Conservation (phyloP, 2,329 filamentous ascomycete species). For the Magnaporthales sp. region DNA sequence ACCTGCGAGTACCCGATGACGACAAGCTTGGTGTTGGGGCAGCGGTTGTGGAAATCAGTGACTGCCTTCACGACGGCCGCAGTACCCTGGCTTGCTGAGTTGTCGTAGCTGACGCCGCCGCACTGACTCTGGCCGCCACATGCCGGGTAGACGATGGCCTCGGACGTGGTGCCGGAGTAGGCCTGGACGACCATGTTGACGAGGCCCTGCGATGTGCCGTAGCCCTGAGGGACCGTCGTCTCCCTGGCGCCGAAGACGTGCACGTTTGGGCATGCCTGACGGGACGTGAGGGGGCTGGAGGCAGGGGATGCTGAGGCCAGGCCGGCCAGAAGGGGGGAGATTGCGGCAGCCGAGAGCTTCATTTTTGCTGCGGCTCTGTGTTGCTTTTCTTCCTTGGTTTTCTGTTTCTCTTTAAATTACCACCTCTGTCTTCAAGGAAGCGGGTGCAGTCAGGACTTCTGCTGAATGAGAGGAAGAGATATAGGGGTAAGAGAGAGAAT, state of each 20-base stretch:
- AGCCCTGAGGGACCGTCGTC: slow-evolving; percentile 41
- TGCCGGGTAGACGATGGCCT: slow-evolving; percentile 51
- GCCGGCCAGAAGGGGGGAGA: slow-evolving; percentile 25
- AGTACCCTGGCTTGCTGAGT: slow-evolving; percentile 49
- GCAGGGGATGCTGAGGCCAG: slow-evolving; percentile 39
- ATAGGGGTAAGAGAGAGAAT: not conserved
- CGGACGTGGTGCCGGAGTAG: slow-evolving; percentile 41
- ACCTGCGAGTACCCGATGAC: slow-evolving; percentile 56
- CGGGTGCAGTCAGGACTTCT: not conserved
- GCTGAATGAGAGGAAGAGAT: not conserved
- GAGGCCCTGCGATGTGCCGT: slow-evolving; percentile 39
- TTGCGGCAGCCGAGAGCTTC: slow-evolving; percentile 3
- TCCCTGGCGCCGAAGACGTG: slow-evolving; percentile 39
- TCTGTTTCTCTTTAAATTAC: not conserved
- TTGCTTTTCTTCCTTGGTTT: not conserved
- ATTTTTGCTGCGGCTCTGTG: not conserved
- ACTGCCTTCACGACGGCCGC: slow-evolving; percentile 50
- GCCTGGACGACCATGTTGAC: slow-evolving; percentile 39
- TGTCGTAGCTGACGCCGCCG: slow-evolving; percentile 50
- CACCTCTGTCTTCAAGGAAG: not conserved
- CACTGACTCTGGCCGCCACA: slow-evolving; percentile 52
- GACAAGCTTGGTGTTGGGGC: slow-evolving; percentile 48
- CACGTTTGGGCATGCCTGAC: slow-evolving; percentile 35
- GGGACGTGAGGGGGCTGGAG: slow-evolving; percentile 40
- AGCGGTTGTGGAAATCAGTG: slow-evolving; percentile 45